Conservation (phyloP, 192 early-diverging fungal genomes). For the Allomyces arbusculus region DNA sequence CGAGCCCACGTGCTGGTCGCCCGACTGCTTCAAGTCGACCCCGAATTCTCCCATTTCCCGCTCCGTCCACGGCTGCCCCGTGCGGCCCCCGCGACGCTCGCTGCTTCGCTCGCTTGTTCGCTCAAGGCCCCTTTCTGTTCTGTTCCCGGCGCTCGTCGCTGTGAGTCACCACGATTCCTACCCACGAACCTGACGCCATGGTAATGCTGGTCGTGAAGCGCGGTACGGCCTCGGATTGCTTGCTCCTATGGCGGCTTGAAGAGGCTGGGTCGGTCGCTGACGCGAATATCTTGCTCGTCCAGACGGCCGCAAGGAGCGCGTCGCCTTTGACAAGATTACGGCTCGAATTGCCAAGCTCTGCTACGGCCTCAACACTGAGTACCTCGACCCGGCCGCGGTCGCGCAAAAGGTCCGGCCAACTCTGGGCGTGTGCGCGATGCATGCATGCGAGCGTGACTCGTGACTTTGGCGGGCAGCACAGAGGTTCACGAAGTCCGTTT, state of each 20-base stretch:
- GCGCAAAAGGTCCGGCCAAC: conserved; percentile 59
- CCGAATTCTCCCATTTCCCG: too few species aligned
- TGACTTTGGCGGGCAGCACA: too few species aligned
- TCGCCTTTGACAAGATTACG: conserved; percentile 26
- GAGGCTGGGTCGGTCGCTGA: neutral
- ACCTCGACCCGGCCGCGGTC: conserved; percentile 69
- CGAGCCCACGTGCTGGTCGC: too few species aligned
- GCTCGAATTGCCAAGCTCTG: conserved; percentile 82
- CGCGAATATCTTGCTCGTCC: neutral
- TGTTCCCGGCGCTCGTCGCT: too few species aligned
- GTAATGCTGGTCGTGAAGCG: neutral
- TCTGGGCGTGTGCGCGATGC: too few species aligned
- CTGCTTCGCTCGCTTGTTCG: too few species aligned
- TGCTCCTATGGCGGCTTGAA: neutral
- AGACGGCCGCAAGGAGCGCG: neutral
- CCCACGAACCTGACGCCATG: neutral
- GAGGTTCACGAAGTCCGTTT: neutral
- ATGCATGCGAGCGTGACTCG: too few species aligned
- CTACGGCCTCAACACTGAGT: conserved; percentile 79
- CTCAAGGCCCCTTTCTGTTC: too few species aligned
- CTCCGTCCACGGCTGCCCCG: too few species aligned
- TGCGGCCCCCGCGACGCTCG: too few species aligned
- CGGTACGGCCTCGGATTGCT: neutral
- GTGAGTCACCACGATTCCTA: too few species aligned
- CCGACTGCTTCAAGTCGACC: too few species aligned